These are phyloP conservation scores for Macadamia tetraphylla DNA, from an alignment of 164 flowering plant genomes.

Conservation along the genomic window DNA sequence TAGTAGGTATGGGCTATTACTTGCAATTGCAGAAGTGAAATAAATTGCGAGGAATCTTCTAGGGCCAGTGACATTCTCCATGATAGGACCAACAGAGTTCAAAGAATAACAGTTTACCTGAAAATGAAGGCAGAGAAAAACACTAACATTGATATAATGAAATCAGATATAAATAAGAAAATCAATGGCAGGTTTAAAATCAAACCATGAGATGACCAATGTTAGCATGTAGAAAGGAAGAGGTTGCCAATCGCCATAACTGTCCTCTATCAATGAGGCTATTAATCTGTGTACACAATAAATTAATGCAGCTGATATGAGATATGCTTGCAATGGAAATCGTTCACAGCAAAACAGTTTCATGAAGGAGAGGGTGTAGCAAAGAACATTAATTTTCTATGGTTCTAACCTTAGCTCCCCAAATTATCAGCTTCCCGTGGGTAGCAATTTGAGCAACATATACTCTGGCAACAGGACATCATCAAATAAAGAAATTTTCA, in stretches of 20 bases:
- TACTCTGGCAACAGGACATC: constrained; percentile 36
- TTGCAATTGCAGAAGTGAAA: constrained; percentile 72
- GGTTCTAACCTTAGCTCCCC: constrained; percentile 87
- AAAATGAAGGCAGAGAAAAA: constrained; percentile 7
- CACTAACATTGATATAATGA: not conserved
- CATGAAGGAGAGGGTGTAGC: not conserved
- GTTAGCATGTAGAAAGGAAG: constrained; percentile 77
- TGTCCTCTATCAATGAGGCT: constrained; percentile 74
- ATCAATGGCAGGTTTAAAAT: constrained; percentile 7
- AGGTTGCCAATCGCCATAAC: constrained; percentile 81
- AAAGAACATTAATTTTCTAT: not conserved
- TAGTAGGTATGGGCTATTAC: constrained; percentile 37
- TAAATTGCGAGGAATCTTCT: constrained; percentile 70
- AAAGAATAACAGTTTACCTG: constrained; percentile 89
- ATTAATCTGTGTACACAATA: constrained; percentile 50
- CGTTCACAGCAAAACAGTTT: constrained; percentile 1
- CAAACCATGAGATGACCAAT: constrained; percentile 77
- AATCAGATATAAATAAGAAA: constrained; percentile 1
- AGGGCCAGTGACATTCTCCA: constrained; percentile 70
- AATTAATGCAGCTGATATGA: constrained; percentile 8
- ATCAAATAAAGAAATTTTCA: constrained; percentile 11
- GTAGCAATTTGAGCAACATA: constrained; percentile 60
- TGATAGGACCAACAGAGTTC: constrained; percentile 71
- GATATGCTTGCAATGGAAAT: constrained; percentile 5
- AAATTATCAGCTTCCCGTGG: constrained; percentile 53